Evolutionary conservation across 352 stramenopile genomes (phyloP).

Genomic region (Globisporangium nunn): DNA sequence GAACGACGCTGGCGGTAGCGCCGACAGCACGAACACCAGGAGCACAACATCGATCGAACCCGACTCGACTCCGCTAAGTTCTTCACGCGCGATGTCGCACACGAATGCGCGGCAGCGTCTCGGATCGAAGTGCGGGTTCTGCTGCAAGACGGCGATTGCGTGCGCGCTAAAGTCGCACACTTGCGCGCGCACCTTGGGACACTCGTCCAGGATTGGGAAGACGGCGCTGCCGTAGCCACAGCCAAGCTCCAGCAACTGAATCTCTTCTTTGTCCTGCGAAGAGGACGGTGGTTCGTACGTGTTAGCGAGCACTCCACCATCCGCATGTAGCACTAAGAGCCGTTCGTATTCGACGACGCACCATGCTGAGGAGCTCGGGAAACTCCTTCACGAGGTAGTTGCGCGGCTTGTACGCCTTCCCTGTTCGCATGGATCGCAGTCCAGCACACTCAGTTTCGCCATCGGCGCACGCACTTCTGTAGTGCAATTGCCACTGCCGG

Average conservation of each 20-base stretch:
- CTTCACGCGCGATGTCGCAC: conserved; percentile 57
- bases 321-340: neutral
- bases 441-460: neutral
- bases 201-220: conserved; percentile 72
- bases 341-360: conserved; percentile 6
- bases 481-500: neutral
- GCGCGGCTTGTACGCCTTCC: conserved; percentile 75
- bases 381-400: conserved; percentile 83
- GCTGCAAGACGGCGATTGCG: conserved; percentile 59
- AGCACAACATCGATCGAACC: conserved; percentile 68
- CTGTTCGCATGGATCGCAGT: conserved; percentile 13
- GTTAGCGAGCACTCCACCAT: neutral
- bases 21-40: conserved; percentile 82
- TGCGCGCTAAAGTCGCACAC: conserved; percentile 82
- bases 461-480: neutral
- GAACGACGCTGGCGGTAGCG: conserved; percentile 51
- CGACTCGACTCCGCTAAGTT: conserved; percentile 30
- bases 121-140: conserved; percentile 38
- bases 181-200: conserved; percentile 56
- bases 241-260: conserved; percentile 70
- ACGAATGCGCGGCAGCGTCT: conserved; percentile 61
- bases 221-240: conserved; percentile 86
- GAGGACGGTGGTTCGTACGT: neutral
- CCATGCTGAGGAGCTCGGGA: conserved; percentile 43
- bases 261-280: conserved; percentile 17